A percentile compares a stretch with the other conserved stretches of the same genome.
phyloP scores from a whole-genome alignment of 805 yeast species.

The Kuraishia cidri region DNA sequence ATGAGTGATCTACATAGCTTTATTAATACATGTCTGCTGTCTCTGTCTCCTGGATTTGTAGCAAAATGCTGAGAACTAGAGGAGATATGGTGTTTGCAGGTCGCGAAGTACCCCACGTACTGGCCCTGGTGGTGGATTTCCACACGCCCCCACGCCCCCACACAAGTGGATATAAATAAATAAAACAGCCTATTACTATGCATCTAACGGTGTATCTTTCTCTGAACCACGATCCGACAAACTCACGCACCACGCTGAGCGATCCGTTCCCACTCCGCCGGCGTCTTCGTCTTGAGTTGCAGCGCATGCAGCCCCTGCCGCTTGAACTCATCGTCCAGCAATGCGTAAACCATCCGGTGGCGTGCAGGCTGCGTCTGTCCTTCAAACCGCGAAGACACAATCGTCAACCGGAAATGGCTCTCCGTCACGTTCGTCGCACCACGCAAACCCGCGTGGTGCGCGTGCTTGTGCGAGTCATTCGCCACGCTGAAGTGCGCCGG shows the following conservation, averaged over 20 bases:
- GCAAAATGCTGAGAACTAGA: too few relatives aligned
- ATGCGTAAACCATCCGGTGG: conserved; percentile 65
- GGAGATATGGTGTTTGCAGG: too few relatives aligned
- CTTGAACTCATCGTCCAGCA: conserved; percentile 66
- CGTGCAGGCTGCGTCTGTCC: conserved; percentile 64
- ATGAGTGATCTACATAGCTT: conserved; percentile 24
- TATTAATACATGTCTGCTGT: too few relatives aligned
- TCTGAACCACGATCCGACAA: too few relatives aligned
- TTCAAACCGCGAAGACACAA: conserved; percentile 60
- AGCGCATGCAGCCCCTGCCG: conserved; percentile 78
- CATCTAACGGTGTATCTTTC: too few relatives aligned
- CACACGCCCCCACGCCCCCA: too few relatives aligned
- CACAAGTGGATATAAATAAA: too few relatives aligned
- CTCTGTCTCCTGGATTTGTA: too few relatives aligned
- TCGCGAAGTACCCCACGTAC: too few relatives aligned
- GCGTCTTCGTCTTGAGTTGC: conserved; percentile 77
- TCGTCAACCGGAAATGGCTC: conserved; percentile 72
- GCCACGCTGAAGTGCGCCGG: conserved; percentile 42
- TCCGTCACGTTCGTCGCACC: conserved; percentile 67
- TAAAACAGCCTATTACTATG: too few relatives aligned
- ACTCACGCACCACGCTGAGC: too few relatives aligned
- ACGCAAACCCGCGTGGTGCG: conserved; percentile 76
- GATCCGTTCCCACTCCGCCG: conserved; percentile 44
- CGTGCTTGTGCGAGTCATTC: conserved; percentile 84
- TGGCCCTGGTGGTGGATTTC: too few relatives aligned